Evolutionary conservation across 2,329 filamentous ascomycete genomes (phyloP).

Genomic region (Paecilomyces formosus): DNA sequence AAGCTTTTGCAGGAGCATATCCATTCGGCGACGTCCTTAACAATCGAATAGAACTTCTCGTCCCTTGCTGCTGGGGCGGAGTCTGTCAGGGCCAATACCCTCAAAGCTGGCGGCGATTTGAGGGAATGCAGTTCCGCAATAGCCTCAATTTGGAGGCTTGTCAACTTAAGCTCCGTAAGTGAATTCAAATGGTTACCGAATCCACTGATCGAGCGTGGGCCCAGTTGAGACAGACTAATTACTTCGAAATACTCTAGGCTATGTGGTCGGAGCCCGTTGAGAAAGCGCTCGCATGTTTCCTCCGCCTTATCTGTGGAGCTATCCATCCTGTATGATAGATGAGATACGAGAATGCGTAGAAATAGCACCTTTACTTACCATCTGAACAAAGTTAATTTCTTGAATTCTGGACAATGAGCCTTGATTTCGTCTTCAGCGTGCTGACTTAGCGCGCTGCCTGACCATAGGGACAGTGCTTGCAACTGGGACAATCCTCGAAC

Average conservation of each 20-base stretch:
- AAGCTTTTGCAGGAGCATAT: slow-evolving; percentile 47
- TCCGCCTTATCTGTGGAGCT: slow-evolving; percentile 41
- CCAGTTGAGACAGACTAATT: slow-evolving; percentile 49
- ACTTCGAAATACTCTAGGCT: slow-evolving; percentile 53
- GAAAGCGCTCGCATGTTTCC: slow-evolving; percentile 50
- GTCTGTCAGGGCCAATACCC: slow-evolving; percentile 44
- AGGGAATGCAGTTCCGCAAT: slow-evolving; percentile 28
- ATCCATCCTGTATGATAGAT: slow-evolving; percentile 26
- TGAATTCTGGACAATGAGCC: slow-evolving; percentile 54
- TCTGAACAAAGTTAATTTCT: slow-evolving; percentile 51
- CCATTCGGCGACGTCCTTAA: slow-evolving; percentile 47
- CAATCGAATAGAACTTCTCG: slow-evolving; percentile 45
- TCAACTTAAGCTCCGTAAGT: slow-evolving; percentile 47
- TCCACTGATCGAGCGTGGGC: slow-evolving; percentile 47
- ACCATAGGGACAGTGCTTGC: slow-evolving; percentile 52
- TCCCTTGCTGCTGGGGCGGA: slow-evolving; percentile 37
- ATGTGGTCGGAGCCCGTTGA: slow-evolving; percentile 49
- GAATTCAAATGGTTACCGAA: slow-evolving; percentile 48
- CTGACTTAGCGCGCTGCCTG: slow-evolving; percentile 52
- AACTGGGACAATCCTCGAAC: slow-evolving; percentile 52
- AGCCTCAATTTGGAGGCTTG: slow-evolving; percentile 41
- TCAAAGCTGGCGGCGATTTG: slow-evolving; percentile 27
- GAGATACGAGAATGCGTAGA: slow-evolving; percentile 1
- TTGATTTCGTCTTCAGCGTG: slow-evolving; percentile 49
- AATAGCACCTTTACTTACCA: slow-evolving; percentile 29